Conservation (phyloP, 2,329 filamentous ascomycete species). For the Immersiporthe knoxdaviesiana region DNA sequence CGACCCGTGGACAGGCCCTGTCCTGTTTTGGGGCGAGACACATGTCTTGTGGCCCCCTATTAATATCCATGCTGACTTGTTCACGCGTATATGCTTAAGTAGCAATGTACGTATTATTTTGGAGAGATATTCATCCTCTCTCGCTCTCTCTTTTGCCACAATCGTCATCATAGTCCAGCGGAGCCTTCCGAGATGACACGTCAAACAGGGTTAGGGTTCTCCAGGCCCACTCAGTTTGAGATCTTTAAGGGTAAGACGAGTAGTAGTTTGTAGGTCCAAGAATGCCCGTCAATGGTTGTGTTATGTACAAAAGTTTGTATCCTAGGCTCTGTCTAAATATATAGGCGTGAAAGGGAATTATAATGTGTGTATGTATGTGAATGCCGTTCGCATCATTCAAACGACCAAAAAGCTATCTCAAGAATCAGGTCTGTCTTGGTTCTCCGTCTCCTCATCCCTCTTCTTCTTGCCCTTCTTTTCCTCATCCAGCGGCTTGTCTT, state of each 20-base stretch:
- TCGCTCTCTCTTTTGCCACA: too few relatives aligned
- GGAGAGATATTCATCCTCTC: too few relatives aligned
- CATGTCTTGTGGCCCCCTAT: not conserved
- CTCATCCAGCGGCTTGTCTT: constrained; percentile 53
- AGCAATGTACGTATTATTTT: not conserved
- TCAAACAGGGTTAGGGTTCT: not conserved
- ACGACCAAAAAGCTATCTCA: not conserved
- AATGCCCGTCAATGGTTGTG: not conserved
- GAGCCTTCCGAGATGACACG: not conserved
- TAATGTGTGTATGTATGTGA: constrained; percentile 11
- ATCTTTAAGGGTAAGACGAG: not conserved
- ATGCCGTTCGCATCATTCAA: constrained; percentile 12
- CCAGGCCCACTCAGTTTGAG: not conserved
- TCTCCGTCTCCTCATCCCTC: constrained; percentile 36
- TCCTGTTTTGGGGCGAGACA: constrained; percentile 8
- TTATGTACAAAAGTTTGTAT: constrained; percentile 4
- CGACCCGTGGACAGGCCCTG: constrained; percentile 5
- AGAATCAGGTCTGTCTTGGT: constrained; percentile 12
- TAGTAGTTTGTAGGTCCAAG: not conserved
- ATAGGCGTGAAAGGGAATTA: constrained; percentile 21
- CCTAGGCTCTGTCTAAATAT: constrained; percentile 14
- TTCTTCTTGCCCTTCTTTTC: constrained; percentile 38
- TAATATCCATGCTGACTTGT: constrained; percentile 10
- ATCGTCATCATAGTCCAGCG: not conserved
- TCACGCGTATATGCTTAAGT: not conserved